Conservation (phyloP, 2,329 filamentous ascomycete species). For the Hymenoscyphus fraxineus region DNA sequence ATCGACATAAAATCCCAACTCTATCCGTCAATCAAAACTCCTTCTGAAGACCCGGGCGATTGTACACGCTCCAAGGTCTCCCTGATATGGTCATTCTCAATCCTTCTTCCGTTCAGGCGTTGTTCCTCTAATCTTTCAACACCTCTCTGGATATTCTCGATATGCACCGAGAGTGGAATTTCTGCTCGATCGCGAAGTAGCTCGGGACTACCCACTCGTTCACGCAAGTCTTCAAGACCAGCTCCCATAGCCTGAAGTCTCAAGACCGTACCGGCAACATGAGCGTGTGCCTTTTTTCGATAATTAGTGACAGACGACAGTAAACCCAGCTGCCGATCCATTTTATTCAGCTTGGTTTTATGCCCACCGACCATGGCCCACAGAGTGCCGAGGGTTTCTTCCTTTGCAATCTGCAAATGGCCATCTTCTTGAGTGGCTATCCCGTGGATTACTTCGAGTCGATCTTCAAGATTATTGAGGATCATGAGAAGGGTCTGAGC, state of each 20-base stretch:
- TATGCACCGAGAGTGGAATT: constrained; percentile 68
- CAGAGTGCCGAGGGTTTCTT: constrained; percentile 64
- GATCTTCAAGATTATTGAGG: constrained; percentile 64
- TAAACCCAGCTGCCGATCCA: constrained; percentile 60
- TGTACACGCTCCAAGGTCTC: constrained; percentile 48
- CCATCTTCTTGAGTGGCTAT: constrained; percentile 63
- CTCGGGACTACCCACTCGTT: constrained; percentile 65
- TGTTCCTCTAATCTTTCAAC: constrained; percentile 68
- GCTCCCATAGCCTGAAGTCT: constrained; percentile 71
- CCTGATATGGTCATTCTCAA: constrained; percentile 56
- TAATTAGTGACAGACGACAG: constrained; percentile 64
- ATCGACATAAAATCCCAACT: not conserved
- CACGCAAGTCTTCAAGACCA: constrained; percentile 66
- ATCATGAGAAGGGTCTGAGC: constrained; percentile 64
- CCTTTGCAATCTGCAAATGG: constrained; percentile 54
- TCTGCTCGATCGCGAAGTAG: constrained; percentile 48
- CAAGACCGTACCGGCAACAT: constrained; percentile 66
- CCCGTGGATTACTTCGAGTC: constrained; percentile 65
- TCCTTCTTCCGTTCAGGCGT: constrained; percentile 53
- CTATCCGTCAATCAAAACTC: constrained; percentile 28
- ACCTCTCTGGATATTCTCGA: constrained; percentile 69
- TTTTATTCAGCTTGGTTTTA: constrained; percentile 53
- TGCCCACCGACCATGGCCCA: constrained; percentile 76
- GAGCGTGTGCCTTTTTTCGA: constrained; percentile 60
- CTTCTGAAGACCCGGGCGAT: constrained; percentile 32